Base-by-base conservation (phyloP, 805 yeast species). In the Scheffersomyces amazonensis region DNA sequence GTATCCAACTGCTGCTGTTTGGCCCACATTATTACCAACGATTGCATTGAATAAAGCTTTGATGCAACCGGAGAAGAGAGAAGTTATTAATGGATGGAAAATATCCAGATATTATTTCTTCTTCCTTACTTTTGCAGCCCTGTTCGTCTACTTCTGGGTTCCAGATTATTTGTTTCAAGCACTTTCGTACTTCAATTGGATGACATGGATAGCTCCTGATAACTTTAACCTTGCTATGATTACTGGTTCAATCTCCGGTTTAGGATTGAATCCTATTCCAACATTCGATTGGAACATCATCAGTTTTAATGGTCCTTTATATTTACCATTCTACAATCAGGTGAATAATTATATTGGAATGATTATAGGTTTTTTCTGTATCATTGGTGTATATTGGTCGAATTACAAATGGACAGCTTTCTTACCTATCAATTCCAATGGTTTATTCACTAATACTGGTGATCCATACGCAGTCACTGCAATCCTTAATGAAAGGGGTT, bases 161-260 rank as follows among this genome's bases (percentile, higher is more conserved):
- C 78, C 78, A 23, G 50, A 65, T 37, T 73, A 66, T 43, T 30
- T 71, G 8, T 69, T 72, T 47, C 42, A 49, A 12, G 74, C 73
- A 3, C 50, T 73, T 9, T 68, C 71, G 5, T 50, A 58, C 2
- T 73, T 73, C 56, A 67, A 69, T 47, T 80, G 84, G 85, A 66
- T 75, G 47, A 67, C 76, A 3, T 79, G 83, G 83, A 78, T 78
- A 33, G 56, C 59, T 4, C 83, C 81, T 11, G 42, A 67, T 27
- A 76, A 75, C 50, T 60, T 69, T 41, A 67, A 69, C 46, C 53
- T 78, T 37, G 75, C 76, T 12, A 49, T 56, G 6, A 54, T 78
- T n/a, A 73, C 80, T 10, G 83, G 84, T 19, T 52, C 63, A 12
- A 39, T 46, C 8, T 32, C 41, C 19, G 81, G 81, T 12, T 42